Evolutionary conservation across 1,139 yeast genomes (phyloP).

Genomic region (Candida albicans): DNA sequence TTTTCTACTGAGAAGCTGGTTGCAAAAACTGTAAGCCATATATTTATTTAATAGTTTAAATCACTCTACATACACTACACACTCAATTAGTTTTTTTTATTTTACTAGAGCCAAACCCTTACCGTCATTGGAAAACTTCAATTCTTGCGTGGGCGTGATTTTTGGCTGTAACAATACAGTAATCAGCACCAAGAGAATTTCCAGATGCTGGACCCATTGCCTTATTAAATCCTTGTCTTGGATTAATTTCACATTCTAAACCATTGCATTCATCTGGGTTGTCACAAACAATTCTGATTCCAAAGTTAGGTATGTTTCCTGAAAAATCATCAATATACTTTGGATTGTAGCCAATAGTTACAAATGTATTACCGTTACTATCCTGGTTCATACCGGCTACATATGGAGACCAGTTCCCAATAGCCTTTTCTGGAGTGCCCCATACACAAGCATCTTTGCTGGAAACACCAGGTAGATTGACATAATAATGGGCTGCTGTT

Average conservation of each 20-base stretch:
- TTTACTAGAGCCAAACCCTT: too few relatives aligned
- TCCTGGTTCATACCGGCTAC: constrained; percentile 90
- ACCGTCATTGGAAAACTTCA: constrained; percentile 53
- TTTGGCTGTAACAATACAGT: constrained; percentile 80
- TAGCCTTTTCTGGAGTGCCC: constrained; percentile 68
- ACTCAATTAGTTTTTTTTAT: too few relatives aligned
- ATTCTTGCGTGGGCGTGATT: constrained; percentile 65
- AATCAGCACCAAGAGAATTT: constrained; percentile 65
- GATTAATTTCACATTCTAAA: constrained; percentile 77
- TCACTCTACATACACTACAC: too few relatives aligned
- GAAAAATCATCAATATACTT: constrained; percentile 67
- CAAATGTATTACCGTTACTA: constrained; percentile 62
- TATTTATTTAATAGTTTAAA: too few relatives aligned
- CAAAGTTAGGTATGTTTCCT: constrained; percentile 60
- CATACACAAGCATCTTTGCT: constrained; percentile 78
- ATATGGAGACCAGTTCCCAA: constrained; percentile 91
- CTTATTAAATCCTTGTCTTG: constrained; percentile 58
- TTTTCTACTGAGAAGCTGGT: too few relatives aligned
- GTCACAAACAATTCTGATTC: constrained; percentile 72
- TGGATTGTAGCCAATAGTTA: constrained; percentile 91
- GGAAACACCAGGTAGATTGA: constrained; percentile 84
- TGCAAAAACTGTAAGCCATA: too few relatives aligned
- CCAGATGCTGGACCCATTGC: constrained; percentile 46
- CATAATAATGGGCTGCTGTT: constrained; percentile 84
- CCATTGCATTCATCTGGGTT: constrained; percentile 69